phyloP scores from a whole-genome alignment of 768 basidiomycete species.

The Daedalea quercina region DNA sequence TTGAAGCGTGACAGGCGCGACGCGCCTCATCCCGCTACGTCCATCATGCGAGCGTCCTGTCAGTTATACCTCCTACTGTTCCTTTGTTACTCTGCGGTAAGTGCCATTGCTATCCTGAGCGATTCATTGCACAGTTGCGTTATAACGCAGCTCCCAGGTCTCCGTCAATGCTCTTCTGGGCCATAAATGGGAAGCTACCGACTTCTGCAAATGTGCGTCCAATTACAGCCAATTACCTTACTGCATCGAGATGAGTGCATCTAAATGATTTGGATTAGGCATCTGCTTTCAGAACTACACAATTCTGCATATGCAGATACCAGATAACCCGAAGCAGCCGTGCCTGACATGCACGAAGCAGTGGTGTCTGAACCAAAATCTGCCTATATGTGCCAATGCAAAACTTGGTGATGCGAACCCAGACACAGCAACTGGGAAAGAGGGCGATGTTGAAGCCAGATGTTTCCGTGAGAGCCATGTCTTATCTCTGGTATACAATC shows the following conservation, averaged over 20 bases:
- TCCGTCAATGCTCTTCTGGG: conserved; percentile 36
- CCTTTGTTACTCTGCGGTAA: conserved; percentile 14
- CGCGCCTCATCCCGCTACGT: conserved; percentile 6
- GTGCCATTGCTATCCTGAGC: conserved; percentile 3
- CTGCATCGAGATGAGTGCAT: background rate
- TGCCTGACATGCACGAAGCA: conserved; percentile 92
- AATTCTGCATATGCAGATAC: conserved; percentile 73
- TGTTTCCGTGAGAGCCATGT: conserved; percentile 76
- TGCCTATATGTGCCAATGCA: conserved; percentile 77
- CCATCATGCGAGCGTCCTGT: conserved; percentile 13
- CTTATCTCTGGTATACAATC: conserved; percentile 1
- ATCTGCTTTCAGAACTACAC: conserved; percentile 91
- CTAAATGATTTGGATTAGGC: conserved; percentile 39
- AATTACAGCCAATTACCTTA: conserved; percentile 3
- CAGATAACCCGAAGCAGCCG: conserved; percentile 83
- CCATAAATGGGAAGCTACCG: conserved; percentile 84
- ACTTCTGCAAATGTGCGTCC: conserved; percentile 79
- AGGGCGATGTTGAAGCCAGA: conserved; percentile 91
- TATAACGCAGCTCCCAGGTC: conserved; percentile 20
- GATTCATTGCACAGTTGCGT: background rate
- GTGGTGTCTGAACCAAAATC: conserved; percentile 91
- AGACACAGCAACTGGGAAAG: conserved; percentile 90
- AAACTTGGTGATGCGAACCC: conserved; percentile 82
- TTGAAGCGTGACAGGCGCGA: background rate
- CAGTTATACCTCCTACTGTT: conserved; percentile 14